phyloP scores from a whole-genome alignment of 768 basidiomycete genomes.

The Lenzites betulinus region DNA sequence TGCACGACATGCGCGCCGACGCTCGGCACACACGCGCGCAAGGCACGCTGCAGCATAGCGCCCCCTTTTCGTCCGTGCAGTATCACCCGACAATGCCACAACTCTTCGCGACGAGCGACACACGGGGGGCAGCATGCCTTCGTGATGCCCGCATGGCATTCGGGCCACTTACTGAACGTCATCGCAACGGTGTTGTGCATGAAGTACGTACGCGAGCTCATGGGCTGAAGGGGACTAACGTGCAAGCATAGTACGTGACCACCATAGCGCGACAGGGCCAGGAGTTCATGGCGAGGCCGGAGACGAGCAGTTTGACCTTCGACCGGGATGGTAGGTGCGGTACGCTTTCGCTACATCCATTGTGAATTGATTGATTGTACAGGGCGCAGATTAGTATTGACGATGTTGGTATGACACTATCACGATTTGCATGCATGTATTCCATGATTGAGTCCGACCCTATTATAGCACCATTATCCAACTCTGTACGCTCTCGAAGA shows the following conservation, averaged over 20 bases:
- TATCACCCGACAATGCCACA: constrained; percentile 71
- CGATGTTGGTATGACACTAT: constrained; percentile 67
- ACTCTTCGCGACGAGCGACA: constrained; percentile 68
- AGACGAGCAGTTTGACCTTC: constrained; percentile 67
- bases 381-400: constrained; percentile 68
- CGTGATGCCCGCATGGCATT: constrained; percentile 78
- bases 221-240: constrained; percentile 1
- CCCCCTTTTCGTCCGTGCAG: constrained; percentile 65
- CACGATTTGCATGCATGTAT: not conserved
- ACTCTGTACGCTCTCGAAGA: constrained; percentile 72
- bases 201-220: constrained; percentile 37
- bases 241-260: constrained; percentile 43
- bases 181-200: constrained; percentile 56
- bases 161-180: constrained; percentile 47
- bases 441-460: not conserved
- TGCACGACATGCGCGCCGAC: constrained; percentile 58
- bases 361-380: not conserved
- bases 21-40: constrained; percentile 41
- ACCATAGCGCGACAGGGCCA: constrained; percentile 44
- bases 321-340: constrained; percentile 59
- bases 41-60: constrained; percentile 50
- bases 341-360: no score
- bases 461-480: constrained; percentile 60
- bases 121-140: constrained; percentile 58
- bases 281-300: constrained; percentile 53